Base-by-base conservation (phyloP, 2,329 filamentous ascomycete species). In the Cryphonectria parasitica region DNA sequence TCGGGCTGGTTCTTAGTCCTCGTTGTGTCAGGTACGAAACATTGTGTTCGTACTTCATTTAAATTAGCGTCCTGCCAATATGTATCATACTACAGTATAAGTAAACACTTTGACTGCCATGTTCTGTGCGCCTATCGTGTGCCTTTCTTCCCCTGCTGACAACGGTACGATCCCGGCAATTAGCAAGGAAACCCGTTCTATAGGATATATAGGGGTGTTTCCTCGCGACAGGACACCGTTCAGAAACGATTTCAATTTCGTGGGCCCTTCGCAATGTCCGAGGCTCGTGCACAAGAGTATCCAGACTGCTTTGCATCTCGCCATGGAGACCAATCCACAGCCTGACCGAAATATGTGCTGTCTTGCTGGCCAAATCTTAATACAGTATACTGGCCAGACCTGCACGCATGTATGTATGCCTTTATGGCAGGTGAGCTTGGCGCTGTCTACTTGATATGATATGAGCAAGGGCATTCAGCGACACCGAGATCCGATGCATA, bases 371-470 rank as follows among this genome's bases (percentile, higher is more conserved):
- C 39, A 64, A 36, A 31, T 41, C 34, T 58, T 22, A 62, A 11
- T 34, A 34, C 34, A 49, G 22, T n/a, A 19, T 22, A 19, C 58
- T 67, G 43, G 63, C 62, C 63, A 69, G 36, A 36, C 39, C 64
- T 71, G 63, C 67, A 39, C 56, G 63, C 49, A 39, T 58, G 67
- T 58, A 41, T n/a, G 63, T 49, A 56, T 62, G 60, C 63, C 41
- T 64, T 66, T 56, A 39, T 65, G 64, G 28, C 31, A 65, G 28
- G 45, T 45, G 19, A n/a, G 34, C 22, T 34, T 28, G 41, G 43
- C 28, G 17, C 25, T 49, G 28, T 34, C 28, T 64, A 28, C 41
- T 36, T 36, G 25, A 34, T 41, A 25, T 64, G 28, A 39, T 36
- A 49, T 64, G 39, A 17, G 41, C n/a, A 34, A 31, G 10, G 13